These are phyloP conservation scores for Melocanna baccifera DNA, from an alignment of 176 grass and related monocot genomes.

Conservation along the genomic window DNA sequence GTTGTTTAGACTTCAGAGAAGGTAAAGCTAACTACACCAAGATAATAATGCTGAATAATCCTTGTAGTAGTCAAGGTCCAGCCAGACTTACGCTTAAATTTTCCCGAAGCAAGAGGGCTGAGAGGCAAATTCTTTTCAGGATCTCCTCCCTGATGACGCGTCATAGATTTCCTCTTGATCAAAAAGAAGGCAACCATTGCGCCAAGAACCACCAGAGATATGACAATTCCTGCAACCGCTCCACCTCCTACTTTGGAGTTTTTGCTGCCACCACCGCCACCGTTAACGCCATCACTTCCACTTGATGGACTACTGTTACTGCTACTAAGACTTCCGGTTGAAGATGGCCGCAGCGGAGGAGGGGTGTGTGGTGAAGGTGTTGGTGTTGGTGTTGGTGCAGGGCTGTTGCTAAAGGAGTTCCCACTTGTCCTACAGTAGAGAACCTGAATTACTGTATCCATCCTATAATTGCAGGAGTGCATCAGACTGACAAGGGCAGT, in stretches of 20 bases:
- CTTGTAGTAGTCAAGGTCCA: not conserved
- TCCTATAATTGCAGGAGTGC: not conserved
- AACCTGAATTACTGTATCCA: constrained; percentile 16
- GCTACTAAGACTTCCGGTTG: constrained; percentile 11
- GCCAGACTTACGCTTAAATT: constrained; percentile 27
- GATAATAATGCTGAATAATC: not conserved
- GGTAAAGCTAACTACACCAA: not conserved
- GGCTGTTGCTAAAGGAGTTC: constrained; percentile 67
- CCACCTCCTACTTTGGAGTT: constrained; percentile 53
- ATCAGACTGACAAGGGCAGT: not conserved
- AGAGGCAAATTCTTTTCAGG: constrained; percentile 46
- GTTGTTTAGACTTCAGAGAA: not conserved
- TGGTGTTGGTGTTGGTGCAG: constrained; percentile 13
- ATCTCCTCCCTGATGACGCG: constrained; percentile 28
- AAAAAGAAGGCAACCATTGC: constrained; percentile 58
- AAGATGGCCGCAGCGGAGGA: constrained; percentile 27
- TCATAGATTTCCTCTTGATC: constrained; percentile 50
- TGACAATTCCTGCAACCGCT: constrained; percentile 57
- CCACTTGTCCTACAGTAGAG: constrained; percentile 49
- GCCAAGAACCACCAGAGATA: constrained; percentile 57
- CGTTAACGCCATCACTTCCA: not conserved
- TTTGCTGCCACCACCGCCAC: not conserved
- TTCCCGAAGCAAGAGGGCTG: constrained; percentile 50
- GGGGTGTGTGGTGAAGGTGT: constrained; percentile 38
- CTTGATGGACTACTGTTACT: constrained; percentile 36